These are phyloP conservation scores for Pisolithus albus DNA, from an alignment of 768 basidiomycete genomes.

Conservation along the genomic window DNA sequence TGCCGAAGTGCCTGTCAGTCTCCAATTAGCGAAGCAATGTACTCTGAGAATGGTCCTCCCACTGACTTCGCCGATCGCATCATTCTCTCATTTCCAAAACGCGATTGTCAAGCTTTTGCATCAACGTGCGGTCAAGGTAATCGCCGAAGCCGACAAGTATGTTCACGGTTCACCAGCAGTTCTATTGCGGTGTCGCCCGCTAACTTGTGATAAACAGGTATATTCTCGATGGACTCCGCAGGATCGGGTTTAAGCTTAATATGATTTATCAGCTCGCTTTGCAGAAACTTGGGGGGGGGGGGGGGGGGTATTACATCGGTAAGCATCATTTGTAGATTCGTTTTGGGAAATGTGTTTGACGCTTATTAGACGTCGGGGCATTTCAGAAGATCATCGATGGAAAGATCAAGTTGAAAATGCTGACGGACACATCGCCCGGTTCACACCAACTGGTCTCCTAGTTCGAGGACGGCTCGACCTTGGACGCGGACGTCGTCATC, in stretches of 20 bases:
- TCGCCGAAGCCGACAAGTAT: slow-evolving; percentile 49
- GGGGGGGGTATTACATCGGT: slow-evolving; percentile 66
- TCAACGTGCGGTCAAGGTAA: slow-evolving; percentile 27
- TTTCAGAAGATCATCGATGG: slow-evolving; percentile 59
- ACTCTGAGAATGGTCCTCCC: slow-evolving; percentile 37
- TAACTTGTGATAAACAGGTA: slow-evolving; percentile 23
- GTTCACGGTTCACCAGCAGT: slow-evolving; percentile 5
- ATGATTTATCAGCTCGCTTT: slow-evolving; percentile 40
- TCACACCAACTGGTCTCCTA: slow-evolving; percentile 37
- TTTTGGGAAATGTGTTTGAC: not conserved
- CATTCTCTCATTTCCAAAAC: slow-evolving; percentile 35
- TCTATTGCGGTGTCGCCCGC: slow-evolving; percentile 13
- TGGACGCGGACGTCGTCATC: slow-evolving; percentile 49
- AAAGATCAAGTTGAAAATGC: slow-evolving; percentile 67
- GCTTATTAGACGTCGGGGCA: slow-evolving; percentile 44
- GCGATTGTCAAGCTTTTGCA: slow-evolving; percentile 18
- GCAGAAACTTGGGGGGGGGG: slow-evolving; percentile 41
- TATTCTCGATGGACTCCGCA: slow-evolving; percentile 50
- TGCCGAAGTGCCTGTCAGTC: not conserved
- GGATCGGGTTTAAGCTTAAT: slow-evolving; percentile 51
- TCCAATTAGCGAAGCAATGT: slow-evolving; percentile 15
- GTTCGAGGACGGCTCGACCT: slow-evolving; percentile 42
- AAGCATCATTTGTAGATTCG: not conserved
- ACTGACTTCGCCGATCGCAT: slow-evolving; percentile 43
- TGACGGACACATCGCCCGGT: slow-evolving; percentile 42